Base-by-base conservation (phyloP, 2,329 filamentous ascomycete genomes). In the Penicillium hesseltinei region DNA sequence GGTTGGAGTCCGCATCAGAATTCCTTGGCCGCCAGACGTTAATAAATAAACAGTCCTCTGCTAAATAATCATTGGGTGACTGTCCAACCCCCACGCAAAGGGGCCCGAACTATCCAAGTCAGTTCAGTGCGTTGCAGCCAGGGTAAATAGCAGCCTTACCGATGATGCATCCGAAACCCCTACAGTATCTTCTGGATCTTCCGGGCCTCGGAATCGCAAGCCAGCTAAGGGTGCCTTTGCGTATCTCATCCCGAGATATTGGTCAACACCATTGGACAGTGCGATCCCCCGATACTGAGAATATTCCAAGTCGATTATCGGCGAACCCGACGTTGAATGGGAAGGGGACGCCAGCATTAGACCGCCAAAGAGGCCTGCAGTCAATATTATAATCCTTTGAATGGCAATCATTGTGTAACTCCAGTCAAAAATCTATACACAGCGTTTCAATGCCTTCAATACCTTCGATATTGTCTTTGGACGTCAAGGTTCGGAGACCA, bases 161-260 rank as follows among this genome's bases (percentile, higher is more conserved):
- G 77, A 69, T 15, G 78, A 74, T 17, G 87, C 87, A 58, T 78
- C 66, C 49, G 83, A 77, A 1, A 83, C 68, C 71, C 61, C 10
- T 9, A 46, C 31, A 10, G 50, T 62, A 2, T 31, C 4, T 15
- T 58, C 51, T 5, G 88, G 88, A 68, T 89, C 84, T 62, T 80
- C 74, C 0, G 89, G 88, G 9, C 84, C 83, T 52, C 79, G 75
- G 62, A 90, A 92, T 40, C 89, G 78, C 47, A 89, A 67, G 4
- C 82, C 66, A 1, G 82, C 85, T 1, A 88, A 48, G 0, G 88
- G 89, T 3, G 88, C 77, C 2, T 86, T 84, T 0, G 88, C 89
- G 73, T 85, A 92, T 50, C 87, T 82, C 60, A 92, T 83, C 0
- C 88, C 88, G 8, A 90, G 79, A 85, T 87, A 92, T 70, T 88